Evolutionary conservation across 2,329 filamentous ascomycete species (phyloP).

Genomic region (Trichoderma arundinaceum): DNA sequence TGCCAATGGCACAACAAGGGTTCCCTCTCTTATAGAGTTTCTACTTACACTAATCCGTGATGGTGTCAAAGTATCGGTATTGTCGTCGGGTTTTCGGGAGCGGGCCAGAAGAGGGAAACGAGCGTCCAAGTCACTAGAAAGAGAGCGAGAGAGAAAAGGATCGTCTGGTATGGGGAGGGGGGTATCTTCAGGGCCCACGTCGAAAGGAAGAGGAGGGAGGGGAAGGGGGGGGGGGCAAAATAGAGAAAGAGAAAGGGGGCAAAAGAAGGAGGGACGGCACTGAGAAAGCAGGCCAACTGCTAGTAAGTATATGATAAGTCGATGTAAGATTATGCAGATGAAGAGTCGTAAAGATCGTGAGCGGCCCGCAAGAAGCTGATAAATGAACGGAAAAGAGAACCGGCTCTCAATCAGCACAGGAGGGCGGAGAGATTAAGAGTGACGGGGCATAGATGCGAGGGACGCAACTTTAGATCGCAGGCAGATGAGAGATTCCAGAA

Average conservation of each 20-base stretch:
- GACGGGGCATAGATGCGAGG: conserved; percentile 24
- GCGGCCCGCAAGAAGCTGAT: conserved; percentile 15
- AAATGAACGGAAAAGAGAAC: conserved; percentile 28
- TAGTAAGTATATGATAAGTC: conserved; percentile 18
- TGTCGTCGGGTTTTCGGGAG: conserved; percentile 5
- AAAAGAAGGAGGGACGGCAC: conserved; percentile 20
- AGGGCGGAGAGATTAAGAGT: conserved; percentile 25
- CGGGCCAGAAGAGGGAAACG: conserved; percentile 14
- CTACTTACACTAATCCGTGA: conserved; percentile 30
- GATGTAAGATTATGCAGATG: conserved; percentile 24
- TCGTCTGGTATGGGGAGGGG: neutral
- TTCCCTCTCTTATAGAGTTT: conserved; percentile 24
- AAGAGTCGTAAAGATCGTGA: conserved; percentile 29
- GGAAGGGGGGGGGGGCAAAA: neutral
- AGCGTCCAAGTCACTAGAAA: neutral
- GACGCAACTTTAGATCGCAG: neutral
- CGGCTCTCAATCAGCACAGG: conserved; percentile 27
- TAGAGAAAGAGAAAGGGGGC: conserved; percentile 6
- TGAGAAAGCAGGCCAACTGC: conserved; percentile 21
- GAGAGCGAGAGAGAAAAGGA: neutral
- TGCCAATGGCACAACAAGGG: conserved; percentile 25
- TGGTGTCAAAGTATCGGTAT: conserved; percentile 23
- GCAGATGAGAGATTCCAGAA: conserved; percentile 21
- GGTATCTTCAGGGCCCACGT: conserved; percentile 14
- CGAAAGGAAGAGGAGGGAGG: neutral